Conservation (phyloP, 345 rosid species). For the Melastoma malabathricum region DNA sequence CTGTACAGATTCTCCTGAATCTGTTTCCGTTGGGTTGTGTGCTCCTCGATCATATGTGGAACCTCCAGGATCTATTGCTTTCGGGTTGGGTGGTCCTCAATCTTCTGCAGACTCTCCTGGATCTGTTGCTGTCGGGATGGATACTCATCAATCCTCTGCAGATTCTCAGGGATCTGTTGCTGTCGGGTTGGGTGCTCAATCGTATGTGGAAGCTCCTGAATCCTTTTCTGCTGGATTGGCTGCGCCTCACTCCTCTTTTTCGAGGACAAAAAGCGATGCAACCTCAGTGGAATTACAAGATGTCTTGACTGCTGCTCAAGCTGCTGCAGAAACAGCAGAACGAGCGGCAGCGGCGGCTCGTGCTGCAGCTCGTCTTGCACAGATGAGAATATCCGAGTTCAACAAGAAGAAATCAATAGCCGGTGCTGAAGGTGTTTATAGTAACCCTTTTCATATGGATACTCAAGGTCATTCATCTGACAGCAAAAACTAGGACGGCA, state of each 20-base stretch:
- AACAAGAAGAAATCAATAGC: slow-evolving; percentile 36
- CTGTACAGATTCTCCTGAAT: slow-evolving; percentile 19
- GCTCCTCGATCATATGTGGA: slow-evolving; percentile 25
- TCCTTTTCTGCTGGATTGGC: slow-evolving; percentile 2
- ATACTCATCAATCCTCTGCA: slow-evolving; percentile 10
- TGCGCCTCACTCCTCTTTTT: slow-evolving; percentile 9
- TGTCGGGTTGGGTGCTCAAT: slow-evolving; percentile 7
- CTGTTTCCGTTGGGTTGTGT: slow-evolving; percentile 35
- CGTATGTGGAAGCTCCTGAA: too few relatives aligned
- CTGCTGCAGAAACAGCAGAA: slow-evolving; percentile 89
- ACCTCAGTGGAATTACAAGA: slow-evolving; percentile 60
- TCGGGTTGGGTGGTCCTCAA: slow-evolving; percentile 3
- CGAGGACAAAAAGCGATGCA: slow-evolving; percentile 22
- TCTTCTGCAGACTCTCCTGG: slow-evolving; percentile 13
- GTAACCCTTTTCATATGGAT: slow-evolving; percentile 52
- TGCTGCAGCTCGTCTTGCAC: slow-evolving; percentile 86
- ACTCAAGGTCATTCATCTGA: slow-evolving; percentile 18
- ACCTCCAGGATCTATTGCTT: slow-evolving; percentile 18
- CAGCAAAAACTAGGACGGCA: slow-evolving; percentile 13
- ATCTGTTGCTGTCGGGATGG: slow-evolving; percentile 12
- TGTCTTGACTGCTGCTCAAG: slow-evolving; percentile 72
- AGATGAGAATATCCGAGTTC: slow-evolving; percentile 59
- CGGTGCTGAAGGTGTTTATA: slow-evolving; percentile 19
- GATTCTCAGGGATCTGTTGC: slow-evolving; percentile 22
- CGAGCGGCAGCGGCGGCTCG: slow-evolving; percentile 85